A percentile compares a stretch with the other conserved stretches of the same genome.
phyloP scores from a whole-genome alignment of 1,139 yeast genomes.

The Protomyces arabidopsidicola region DNA sequence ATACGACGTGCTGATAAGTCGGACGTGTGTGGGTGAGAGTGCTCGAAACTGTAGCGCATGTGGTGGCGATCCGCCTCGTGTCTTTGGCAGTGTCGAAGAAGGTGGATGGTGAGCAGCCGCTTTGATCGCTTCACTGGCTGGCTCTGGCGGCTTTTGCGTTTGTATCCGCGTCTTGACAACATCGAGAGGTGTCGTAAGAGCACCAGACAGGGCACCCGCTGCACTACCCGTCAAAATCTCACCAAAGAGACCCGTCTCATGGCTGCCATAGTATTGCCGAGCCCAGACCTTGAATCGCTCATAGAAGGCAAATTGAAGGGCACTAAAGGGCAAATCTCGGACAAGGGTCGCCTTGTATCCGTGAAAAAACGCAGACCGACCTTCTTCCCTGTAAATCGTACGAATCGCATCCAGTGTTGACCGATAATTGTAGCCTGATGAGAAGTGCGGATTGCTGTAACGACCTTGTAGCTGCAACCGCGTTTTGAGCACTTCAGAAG shows the following conservation, averaged over 20 bases:
- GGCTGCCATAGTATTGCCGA: slow-evolving; percentile 37
- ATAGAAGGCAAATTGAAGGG: slow-evolving; percentile 91
- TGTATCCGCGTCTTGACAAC: slow-evolving; percentile 92
- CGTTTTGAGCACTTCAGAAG: slow-evolving; percentile 92
- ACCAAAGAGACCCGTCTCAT: slow-evolving; percentile 49
- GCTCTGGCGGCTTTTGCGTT: slow-evolving; percentile 48
- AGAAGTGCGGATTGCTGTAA: slow-evolving; percentile 69
- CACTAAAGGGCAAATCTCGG: slow-evolving; percentile 91
- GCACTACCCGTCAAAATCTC: slow-evolving; percentile 88
- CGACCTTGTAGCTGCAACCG: slow-evolving; percentile 87
- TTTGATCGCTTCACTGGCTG: background rate
- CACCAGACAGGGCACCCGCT: slow-evolving; percentile 94
- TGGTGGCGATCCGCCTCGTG: slow-evolving; percentile 25
- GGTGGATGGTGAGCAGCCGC: background rate
- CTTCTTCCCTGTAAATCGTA: slow-evolving; percentile 55
- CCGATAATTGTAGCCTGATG: slow-evolving; percentile 80
- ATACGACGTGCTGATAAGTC: slow-evolving; percentile 32
- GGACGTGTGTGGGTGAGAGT: slow-evolving; percentile 18
- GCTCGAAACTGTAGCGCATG: background rate
- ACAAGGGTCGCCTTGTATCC: slow-evolving; percentile 92
- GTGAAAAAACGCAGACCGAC: slow-evolving; percentile 67
- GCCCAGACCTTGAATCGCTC: slow-evolving; percentile 47
- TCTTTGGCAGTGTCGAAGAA: slow-evolving; percentile 14
- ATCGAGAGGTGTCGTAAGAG: slow-evolving; percentile 70
- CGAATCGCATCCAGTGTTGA: slow-evolving; percentile 61